Evolutionary conservation across 2,329 filamentous ascomycete genomes (phyloP), one percentile per base, ranked within the genome.

Genomic region (Parastagonospora nodorum): DNA sequence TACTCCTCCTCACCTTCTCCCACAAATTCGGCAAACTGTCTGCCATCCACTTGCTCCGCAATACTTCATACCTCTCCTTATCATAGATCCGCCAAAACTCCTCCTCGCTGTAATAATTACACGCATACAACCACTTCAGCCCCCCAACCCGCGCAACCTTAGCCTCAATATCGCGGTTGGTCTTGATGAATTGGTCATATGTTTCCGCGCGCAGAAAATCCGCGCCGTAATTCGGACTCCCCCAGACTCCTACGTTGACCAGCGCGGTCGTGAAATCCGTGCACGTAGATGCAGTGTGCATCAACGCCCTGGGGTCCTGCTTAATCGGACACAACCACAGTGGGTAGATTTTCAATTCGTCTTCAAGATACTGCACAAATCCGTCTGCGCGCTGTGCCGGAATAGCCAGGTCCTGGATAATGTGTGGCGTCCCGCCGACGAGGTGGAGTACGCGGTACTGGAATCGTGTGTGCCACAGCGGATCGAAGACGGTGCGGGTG

Each of bases 61-160:
- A 74, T 2, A 64, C 77, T 37, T 88, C 81, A 69, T 90, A 90
- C 81, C 80, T 83, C n/a, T 66, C 63, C 37, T 75, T 71, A 41
- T 82, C 77, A 68, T 89, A 89, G 43, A 84, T 76, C 28, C 73
- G 62, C 85, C 86, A 88, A 69, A 89, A 90, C 65, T 88, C 83
- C 0, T 79, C 74, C 66, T 88, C 82, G 19, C 81, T 79, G 71
- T 93, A 93, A 75, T 90, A 94, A 0, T 88, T 88, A 67, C 92
- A 88, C 5, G 90, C 89, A 72, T 95, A 94, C n/a, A 94, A 78
- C 87, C 89, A 93, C 77, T 94, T 94, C 77, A 87, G 84, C 8
- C 90, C 90, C 37, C 86, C 85, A 1, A 92, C 80, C 60, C 84
- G 78, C 44, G 78, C 76, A 1, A 92, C 81, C 66, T 87, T 86